phyloP scores from a whole-genome alignment of 1,284 basidiomycete species.

The Microstroma glucosiphilum region DNA sequence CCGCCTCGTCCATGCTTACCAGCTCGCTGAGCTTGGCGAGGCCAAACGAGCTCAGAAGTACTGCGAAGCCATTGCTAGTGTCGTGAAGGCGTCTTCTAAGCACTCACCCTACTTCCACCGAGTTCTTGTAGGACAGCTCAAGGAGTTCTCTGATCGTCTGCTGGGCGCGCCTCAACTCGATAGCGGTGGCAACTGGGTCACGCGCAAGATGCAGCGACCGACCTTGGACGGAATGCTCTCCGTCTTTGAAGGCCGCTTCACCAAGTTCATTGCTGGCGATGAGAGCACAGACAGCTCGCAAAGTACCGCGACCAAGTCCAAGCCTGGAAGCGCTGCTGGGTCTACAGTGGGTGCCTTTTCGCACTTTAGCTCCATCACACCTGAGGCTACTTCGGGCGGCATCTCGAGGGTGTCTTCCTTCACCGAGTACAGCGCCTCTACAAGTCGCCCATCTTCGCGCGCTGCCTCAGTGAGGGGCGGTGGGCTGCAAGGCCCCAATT shows the following conservation, averaged over 20 bases:
- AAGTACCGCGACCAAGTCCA: background rate
- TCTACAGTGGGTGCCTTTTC: slow-evolving; percentile 71
- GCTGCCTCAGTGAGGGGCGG: slow-evolving; percentile 29
- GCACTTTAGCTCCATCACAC: slow-evolving; percentile 88
- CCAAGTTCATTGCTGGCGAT: slow-evolving; percentile 81
- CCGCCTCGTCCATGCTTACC: slow-evolving; percentile 71
- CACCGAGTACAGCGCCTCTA: slow-evolving; percentile 26
- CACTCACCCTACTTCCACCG: slow-evolving; percentile 65
- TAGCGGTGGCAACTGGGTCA: slow-evolving; percentile 58
- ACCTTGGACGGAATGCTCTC: slow-evolving; percentile 86
- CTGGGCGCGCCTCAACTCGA: slow-evolving; percentile 62
- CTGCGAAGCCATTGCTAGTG: slow-evolving; percentile 78
- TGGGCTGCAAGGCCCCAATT: slow-evolving; percentile 8
- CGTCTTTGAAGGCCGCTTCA: slow-evolving; percentile 88
- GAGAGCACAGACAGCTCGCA: slow-evolving; percentile 20
- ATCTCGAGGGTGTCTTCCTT: slow-evolving; percentile 48
- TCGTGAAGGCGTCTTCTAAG: slow-evolving; percentile 57
- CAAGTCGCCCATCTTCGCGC: slow-evolving; percentile 26
- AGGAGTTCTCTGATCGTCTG: slow-evolving; percentile 73
- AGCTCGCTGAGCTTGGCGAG: slow-evolving; percentile 58
- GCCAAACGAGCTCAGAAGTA: slow-evolving; percentile 57
- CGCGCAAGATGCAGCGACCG: slow-evolving; percentile 62
- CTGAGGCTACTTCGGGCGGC: slow-evolving; percentile 54
- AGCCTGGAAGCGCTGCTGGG: background rate
- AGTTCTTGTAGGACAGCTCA: slow-evolving; percentile 69